Evolutionary conservation across 73 alveolate species (phyloP).

Genomic region (Paramecium primaurelia): DNA sequence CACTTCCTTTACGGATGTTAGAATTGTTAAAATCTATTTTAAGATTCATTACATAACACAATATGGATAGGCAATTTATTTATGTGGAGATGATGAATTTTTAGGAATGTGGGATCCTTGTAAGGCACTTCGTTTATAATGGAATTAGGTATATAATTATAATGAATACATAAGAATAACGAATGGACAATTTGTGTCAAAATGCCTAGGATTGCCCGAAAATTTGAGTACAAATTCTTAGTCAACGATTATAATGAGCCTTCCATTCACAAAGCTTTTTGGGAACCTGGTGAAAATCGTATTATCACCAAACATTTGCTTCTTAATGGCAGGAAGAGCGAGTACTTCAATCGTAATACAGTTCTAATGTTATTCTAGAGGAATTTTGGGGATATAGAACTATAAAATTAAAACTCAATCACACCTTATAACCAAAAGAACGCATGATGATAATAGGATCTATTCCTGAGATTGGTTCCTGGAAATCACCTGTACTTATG

Average conservation of each 20-base stretch:
- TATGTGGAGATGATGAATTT: background rate
- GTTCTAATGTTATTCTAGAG: background rate
- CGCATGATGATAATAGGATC: slow-evolving; percentile 33
- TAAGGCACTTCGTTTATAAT: slow-evolving; percentile 2
- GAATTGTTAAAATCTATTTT: background rate
- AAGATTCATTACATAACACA: slow-evolving; percentile 18
- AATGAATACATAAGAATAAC: background rate
- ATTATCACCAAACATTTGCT: background rate
- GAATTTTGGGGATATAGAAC: slow-evolving; percentile 46
- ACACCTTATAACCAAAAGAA: background rate
- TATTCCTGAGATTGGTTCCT: slow-evolving; percentile 2
- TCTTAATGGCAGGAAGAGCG: background rate
- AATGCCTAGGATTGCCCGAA: background rate
- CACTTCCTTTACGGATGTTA: background rate
- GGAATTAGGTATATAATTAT: background rate
- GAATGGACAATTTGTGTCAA: slow-evolving; percentile 14
- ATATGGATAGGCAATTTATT: background rate
- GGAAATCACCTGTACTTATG: slow-evolving; percentile 42
- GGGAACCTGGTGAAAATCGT: slow-evolving; percentile 52
- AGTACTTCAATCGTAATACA: slow-evolving; percentile 19
- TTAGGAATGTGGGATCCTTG: slow-evolving; percentile 37
- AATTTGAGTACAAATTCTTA: slow-evolving; percentile 28
- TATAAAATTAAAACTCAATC: background rate
- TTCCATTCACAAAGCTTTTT: background rate
- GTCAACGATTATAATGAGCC: slow-evolving; percentile 14